Conservation (phyloP, 2,329 filamentous ascomycete genomes). For the Stagonosporopsis chrysanthemi region DNA sequence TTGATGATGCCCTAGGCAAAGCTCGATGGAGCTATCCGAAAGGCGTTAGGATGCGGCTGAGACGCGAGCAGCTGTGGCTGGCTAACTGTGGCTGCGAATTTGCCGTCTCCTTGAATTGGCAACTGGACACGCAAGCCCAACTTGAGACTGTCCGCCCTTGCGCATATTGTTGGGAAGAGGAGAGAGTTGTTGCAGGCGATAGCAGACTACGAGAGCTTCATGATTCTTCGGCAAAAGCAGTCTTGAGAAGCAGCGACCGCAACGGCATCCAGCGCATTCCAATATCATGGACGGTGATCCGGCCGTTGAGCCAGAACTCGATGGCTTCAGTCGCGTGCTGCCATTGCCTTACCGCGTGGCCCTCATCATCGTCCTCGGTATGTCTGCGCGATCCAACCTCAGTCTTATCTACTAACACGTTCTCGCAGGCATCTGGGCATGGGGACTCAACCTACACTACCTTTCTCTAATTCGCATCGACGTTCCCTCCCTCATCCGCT, state of each 20-base stretch:
- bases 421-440: slow-evolving; percentile 84
- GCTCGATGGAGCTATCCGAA: slow-evolving; percentile 8
- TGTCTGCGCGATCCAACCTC: slow-evolving; percentile 25
- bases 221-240: slow-evolving; percentile 26
- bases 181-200: background rate
- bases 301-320: slow-evolving; percentile 71
- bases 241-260: slow-evolving; percentile 34
- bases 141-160: slow-evolving; percentile 24
- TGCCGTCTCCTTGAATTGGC: slow-evolving; percentile 26
- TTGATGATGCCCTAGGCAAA: slow-evolving; percentile 11
- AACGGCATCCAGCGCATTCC: slow-evolving; percentile 28
- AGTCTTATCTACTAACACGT: background rate
- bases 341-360: slow-evolving; percentile 90
- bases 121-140: slow-evolving; percentile 43
- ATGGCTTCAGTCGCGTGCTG: slow-evolving; percentile 85
- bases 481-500: slow-evolving; percentile 84
- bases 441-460: slow-evolving; percentile 90
- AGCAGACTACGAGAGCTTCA: slow-evolving; percentile 19
- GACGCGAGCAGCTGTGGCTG: slow-evolving; percentile 4
- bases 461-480: slow-evolving; percentile 83
- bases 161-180: slow-evolving; percentile 16
- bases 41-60: slow-evolving; percentile 12
- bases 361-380: slow-evolving; percentile 84
- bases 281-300: slow-evolving; percentile 74
- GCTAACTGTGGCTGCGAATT: slow-evolving; percentile 14